Conservation (phyloP, 1,284 basidiomycete genomes). For the Austroboletus niveus region DNA sequence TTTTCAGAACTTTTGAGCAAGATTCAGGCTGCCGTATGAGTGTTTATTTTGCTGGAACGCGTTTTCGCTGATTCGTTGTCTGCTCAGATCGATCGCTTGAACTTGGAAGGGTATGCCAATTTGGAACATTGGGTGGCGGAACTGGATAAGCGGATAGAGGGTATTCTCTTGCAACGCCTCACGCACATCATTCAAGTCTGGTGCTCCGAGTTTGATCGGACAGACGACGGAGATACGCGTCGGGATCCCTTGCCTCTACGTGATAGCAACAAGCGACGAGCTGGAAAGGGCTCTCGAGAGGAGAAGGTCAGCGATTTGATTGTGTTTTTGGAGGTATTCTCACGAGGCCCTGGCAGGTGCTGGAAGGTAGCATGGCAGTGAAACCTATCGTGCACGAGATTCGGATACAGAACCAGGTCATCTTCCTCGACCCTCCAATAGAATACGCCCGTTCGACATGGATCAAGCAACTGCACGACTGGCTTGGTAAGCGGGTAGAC, state of each 20-base stretch:
- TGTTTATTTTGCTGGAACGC: neutral
- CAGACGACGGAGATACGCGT: constrained; percentile 61
- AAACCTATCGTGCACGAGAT: constrained; percentile 92
- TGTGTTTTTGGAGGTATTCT: neutral
- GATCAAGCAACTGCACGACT: constrained; percentile 89
- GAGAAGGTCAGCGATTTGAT: constrained; percentile 54
- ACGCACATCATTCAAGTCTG: constrained; percentile 81
- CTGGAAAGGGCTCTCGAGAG: constrained; percentile 66
- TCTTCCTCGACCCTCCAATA: constrained; percentile 97
- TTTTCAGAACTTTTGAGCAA: constrained; percentile 78
- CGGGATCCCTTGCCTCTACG: constrained; percentile 49
- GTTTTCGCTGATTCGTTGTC: neutral
- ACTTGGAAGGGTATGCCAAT: constrained; percentile 96
- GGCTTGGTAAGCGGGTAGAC: constrained; percentile 69
- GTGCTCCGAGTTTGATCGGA: constrained; percentile 82
- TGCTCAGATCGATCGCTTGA: constrained; percentile 84
- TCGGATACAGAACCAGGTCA: constrained; percentile 97
- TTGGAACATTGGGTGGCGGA: constrained; percentile 95
- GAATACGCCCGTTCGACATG: constrained; percentile 91
- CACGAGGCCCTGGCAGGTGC: constrained; percentile 40
- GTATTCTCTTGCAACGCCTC: constrained; percentile 77
- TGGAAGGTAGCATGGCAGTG: constrained; percentile 69
- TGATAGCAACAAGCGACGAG: constrained; percentile 60
- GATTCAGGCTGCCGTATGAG: constrained; percentile 81
- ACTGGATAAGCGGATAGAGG: constrained; percentile 86